Evolutionary conservation across 139 green algal species (phyloP).

Genomic region (Asterochloris erici): DNA sequence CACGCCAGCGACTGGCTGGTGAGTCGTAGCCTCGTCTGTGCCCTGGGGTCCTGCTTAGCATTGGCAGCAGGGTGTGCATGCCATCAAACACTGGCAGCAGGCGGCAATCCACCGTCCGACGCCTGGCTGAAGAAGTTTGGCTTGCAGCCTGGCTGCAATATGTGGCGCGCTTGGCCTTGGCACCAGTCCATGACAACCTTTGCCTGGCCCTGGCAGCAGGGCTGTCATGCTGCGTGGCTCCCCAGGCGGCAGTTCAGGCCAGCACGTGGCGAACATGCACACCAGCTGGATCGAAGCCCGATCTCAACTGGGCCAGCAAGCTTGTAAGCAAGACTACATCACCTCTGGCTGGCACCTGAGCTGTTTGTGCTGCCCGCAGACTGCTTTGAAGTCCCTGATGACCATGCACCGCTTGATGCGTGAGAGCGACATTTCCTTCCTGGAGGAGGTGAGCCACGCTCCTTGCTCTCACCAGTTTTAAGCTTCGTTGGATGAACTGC

Average conservation of each 20-base stretch:
- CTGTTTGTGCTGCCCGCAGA: constrained; percentile 26
- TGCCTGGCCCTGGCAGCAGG: too few relatives aligned
- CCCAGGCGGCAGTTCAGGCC: not conserved
- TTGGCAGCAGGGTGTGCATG: too few relatives aligned
- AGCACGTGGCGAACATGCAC: not conserved
- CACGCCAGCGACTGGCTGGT: constrained; percentile 48
- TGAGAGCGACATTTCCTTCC: constrained; percentile 68
- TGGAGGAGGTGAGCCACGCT: constrained; percentile 48
- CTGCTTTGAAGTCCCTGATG: constrained; percentile 80
- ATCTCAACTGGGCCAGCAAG: not conserved
- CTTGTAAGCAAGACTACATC: not conserved
- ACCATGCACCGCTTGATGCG: constrained; percentile 83
- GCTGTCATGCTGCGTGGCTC: too few relatives aligned
- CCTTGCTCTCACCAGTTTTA: not conserved
- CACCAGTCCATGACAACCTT: too few relatives aligned
- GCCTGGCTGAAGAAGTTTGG: too few relatives aligned
- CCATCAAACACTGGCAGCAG: too few relatives aligned
- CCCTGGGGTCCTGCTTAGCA: too few relatives aligned
- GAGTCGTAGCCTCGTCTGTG: not conserved
- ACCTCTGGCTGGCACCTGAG: too few relatives aligned
- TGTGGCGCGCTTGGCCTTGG: too few relatives aligned
- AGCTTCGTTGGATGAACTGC: not conserved
- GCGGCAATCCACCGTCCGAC: too few relatives aligned
- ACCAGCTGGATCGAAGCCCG: not conserved
- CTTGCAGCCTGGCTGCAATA: too few relatives aligned